A percentile compares a stretch with the other conserved stretches of the same genome.
These are phyloP conservation scores for Chaetomium olivaceum DNA, from an alignment of 2,329 filamentous ascomycete species.

Conservation along the genomic window DNA sequence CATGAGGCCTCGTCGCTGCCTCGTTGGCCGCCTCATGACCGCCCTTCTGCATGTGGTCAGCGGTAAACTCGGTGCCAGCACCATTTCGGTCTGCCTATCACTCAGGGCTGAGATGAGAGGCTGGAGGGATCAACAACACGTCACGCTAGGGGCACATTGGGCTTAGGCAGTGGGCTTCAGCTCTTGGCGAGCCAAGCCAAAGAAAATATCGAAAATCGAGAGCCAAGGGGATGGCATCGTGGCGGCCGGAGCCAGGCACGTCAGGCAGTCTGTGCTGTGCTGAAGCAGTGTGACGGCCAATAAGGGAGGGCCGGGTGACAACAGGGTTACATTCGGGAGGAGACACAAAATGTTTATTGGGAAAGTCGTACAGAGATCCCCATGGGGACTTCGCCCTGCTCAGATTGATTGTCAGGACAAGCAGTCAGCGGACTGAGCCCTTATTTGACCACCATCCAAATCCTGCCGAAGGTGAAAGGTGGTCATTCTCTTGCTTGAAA, in stretches of 20 bases:
- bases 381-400: background rate
- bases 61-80: constrained; percentile 4
- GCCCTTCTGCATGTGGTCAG: constrained; percentile 9
- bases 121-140: background rate
- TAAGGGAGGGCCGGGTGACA: background rate
- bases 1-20: background rate
- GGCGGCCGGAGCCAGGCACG: background rate
- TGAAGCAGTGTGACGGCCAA: background rate
- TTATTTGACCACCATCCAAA: background rate
- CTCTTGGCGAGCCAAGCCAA: constrained; percentile 13
- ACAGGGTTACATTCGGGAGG: background rate
- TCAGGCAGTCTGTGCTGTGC: background rate
- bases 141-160: constrained; percentile 3
- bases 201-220: background rate
- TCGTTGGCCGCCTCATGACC: background rate
- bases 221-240: constrained; percentile 7
- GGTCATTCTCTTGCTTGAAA: background rate
- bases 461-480: background rate
- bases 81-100: background rate
- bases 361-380: background rate
- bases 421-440: background rate
- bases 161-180: constrained; percentile 15
- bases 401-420: background rate
- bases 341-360: background rate
- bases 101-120: background rate